These are phyloP conservation scores for Fusarium nurragi DNA, from an alignment of 2,329 filamentous ascomycete genomes.

Conservation along the genomic window DNA sequence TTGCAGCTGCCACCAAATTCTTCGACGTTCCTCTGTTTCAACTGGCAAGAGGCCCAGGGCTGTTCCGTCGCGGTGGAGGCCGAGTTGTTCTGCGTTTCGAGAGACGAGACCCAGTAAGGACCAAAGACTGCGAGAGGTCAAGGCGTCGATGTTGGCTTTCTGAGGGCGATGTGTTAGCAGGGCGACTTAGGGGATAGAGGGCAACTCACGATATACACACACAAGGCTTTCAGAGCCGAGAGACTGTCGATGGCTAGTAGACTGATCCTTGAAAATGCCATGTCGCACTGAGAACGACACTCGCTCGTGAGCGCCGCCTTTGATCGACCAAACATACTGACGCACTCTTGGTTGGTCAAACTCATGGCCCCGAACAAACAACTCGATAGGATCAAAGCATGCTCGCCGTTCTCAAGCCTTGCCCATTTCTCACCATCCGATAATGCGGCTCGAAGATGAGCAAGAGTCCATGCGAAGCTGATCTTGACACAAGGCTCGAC, in stretches of 20 bases:
- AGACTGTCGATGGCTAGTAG: conserved; percentile 3
- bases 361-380: conserved; percentile 11
- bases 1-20: conserved; percentile 24
- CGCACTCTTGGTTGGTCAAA: neutral
- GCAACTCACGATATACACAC: conserved; percentile 1
- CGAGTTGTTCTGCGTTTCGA: conserved; percentile 17
- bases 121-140: conserved; percentile 4
- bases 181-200: accelerated
- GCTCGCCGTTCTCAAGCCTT: neutral
- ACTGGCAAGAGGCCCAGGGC: neutral
- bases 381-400: neutral
- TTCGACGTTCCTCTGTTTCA: conserved; percentile 23
- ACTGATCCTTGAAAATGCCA: conserved; percentile 9
- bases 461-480: conserved; percentile 18
- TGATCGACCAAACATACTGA: neutral
- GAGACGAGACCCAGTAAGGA: conserved; percentile 2
- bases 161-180: accelerated
- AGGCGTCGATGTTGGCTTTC: conserved; percentile 13
- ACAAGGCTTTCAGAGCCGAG: conserved; percentile 3
- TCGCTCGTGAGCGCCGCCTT: neutral
- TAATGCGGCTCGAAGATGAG: neutral
- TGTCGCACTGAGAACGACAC: conserved; percentile 6
- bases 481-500: conserved; percentile 23
- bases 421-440: conserved; percentile 4
- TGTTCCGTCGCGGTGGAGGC: conserved; percentile 20